These are phyloP conservation scores for Harringtonia aguacate DNA, from an alignment of 2,329 filamentous ascomycete species.

Conservation along the genomic window DNA sequence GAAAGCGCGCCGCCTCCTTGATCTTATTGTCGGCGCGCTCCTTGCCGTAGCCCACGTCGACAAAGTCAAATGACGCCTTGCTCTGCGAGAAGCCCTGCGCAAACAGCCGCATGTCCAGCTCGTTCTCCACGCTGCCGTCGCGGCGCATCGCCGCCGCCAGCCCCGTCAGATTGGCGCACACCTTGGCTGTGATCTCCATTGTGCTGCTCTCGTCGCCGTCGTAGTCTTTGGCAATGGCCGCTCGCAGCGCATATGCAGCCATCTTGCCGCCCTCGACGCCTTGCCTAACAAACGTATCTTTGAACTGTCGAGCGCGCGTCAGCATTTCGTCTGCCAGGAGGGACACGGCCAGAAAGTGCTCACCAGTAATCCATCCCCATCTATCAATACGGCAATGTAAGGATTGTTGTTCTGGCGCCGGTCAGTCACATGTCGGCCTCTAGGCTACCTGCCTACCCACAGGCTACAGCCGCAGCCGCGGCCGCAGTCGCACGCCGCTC, in stretches of 20 bases:
- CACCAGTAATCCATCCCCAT: conserved; percentile 53
- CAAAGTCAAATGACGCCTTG: conserved; percentile 50
- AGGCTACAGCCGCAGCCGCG: too few species aligned
- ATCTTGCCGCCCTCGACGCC: conserved; percentile 44
- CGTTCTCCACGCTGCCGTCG: conserved; percentile 32
- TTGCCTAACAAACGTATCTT: conserved; percentile 40
- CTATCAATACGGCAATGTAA: conserved; percentile 50
- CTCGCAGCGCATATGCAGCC: conserved; percentile 38
- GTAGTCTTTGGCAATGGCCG: conserved; percentile 35
- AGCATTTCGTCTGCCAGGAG: not conserved
- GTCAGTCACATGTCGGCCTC: not conserved
- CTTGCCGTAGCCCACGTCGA: conserved; percentile 50
- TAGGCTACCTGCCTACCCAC: too few species aligned
- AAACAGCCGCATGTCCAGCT: conserved; percentile 43
- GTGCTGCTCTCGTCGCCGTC: conserved; percentile 34
- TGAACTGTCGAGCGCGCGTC: conserved; percentile 39
- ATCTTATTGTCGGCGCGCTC: conserved; percentile 51
- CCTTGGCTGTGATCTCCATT: conserved; percentile 43
- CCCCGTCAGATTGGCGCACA: conserved; percentile 42
- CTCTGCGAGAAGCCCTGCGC: conserved; percentile 48
- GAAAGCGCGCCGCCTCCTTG: conserved; percentile 43
- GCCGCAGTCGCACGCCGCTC: too few species aligned
- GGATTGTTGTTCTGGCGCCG: conserved; percentile 41
- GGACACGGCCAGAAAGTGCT: not conserved
- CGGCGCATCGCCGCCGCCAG: conserved; percentile 38